Evolutionary conservation across 139 green algal species (phyloP).

Genomic region (Zygnema cylindricum): DNA sequence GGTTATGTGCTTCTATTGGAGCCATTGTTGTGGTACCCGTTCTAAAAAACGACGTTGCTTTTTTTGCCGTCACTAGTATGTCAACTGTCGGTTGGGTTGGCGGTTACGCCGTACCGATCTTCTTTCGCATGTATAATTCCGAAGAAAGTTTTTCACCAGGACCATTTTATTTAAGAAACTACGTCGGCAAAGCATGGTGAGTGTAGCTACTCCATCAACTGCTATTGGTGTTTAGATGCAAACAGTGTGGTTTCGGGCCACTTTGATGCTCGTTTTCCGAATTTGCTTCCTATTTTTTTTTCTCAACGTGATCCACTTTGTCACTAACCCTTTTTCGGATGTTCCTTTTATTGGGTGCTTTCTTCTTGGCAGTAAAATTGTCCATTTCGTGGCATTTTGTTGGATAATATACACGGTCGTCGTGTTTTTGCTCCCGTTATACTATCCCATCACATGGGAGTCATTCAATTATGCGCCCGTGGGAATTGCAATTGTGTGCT

Average conservation of each 20-base stretch:
- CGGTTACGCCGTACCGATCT: constrained; percentile 46
- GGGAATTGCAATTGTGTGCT: constrained; percentile 2
- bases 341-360: no score
- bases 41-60: background rate
- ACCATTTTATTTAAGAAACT: constrained; percentile 23
- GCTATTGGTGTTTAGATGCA: no score
- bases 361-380: background rate
- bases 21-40: background rate
- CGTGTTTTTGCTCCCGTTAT: constrained; percentile 28
- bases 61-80: background rate
- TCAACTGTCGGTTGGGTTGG: constrained; percentile 36
- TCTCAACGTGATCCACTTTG: background rate
- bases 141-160: constrained; percentile 17
- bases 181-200: constrained; percentile 7
- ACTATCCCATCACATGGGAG: constrained; percentile 8
- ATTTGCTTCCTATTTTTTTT: background rate
- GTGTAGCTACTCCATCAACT: background rate
- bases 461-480: constrained; percentile 49
- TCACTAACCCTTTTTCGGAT: background rate
- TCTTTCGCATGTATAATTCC: constrained; percentile 30
- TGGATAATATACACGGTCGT: constrained; percentile 30
- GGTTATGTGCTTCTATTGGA: background rate
- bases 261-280: background rate
- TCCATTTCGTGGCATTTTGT: constrained; percentile 25
- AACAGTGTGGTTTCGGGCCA: background rate